These are phyloP conservation scores for Lumnitzera littorea DNA, from an alignment of 345 rosid species.

Conservation along the genomic window DNA sequence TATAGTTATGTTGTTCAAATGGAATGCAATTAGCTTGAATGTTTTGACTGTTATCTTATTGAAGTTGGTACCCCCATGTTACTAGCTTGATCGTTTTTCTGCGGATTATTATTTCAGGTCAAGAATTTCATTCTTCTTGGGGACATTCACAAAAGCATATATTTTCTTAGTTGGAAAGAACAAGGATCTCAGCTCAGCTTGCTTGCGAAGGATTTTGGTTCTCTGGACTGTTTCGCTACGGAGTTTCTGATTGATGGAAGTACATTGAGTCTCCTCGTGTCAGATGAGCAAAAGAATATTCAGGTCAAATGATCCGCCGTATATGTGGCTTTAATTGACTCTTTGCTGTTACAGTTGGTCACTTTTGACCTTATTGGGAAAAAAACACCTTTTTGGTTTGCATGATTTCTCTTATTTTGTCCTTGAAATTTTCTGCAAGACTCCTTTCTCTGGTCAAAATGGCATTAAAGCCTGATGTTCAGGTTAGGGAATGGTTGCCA, in stretches of 20 bases:
- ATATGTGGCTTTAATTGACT: not conserved
- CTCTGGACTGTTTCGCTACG: conserved; percentile 88
- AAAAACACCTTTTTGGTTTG: not conserved
- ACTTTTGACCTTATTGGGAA: not conserved
- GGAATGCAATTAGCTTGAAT: not conserved
- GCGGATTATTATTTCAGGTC: conserved; percentile 43
- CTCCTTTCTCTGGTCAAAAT: no score
- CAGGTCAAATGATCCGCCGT: conserved; percentile 42
- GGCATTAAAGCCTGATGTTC: no score
- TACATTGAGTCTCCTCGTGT: conserved; percentile 82
- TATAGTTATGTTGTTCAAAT: not conserved
- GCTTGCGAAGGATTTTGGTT: conserved; percentile 92
- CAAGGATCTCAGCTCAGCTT: conserved; percentile 91
- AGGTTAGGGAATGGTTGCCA: no score
- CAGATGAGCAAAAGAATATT: conserved; percentile 89
- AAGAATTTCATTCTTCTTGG: conserved; percentile 92
- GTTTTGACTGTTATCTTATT: not conserved
- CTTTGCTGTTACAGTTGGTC: not conserved
- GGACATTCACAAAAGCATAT: conserved; percentile 87
- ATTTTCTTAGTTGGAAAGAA: conserved; percentile 97
- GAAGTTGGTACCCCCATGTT: no score
- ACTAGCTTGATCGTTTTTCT: not conserved
- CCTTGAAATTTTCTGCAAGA: no score
- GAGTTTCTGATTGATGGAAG: conserved; percentile 98
- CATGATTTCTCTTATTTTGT: not conserved